phyloP scores from a whole-genome alignment of 1,284 basidiomycete species.

The Entoloma clypeatum region DNA sequence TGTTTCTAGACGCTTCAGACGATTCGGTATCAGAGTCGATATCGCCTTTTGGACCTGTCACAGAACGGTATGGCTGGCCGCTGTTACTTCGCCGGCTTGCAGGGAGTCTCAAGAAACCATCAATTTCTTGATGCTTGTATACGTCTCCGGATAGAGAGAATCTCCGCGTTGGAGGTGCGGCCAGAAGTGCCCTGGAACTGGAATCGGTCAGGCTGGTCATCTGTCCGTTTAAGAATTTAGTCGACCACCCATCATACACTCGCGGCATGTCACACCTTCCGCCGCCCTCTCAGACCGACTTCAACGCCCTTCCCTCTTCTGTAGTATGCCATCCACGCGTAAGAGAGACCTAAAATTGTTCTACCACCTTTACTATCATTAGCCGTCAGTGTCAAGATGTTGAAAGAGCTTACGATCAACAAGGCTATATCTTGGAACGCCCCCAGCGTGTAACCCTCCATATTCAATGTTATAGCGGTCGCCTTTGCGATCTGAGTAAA shows the following conservation, averaged over 20 bases:
- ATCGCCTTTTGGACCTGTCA: constrained; percentile 34
- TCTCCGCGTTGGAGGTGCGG: constrained; percentile 44
- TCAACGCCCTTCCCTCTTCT: constrained; percentile 58
- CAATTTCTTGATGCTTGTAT: constrained; percentile 53
- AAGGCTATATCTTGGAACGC: constrained; percentile 64
- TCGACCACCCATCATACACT: background rate
- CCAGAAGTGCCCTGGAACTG: constrained; percentile 47
- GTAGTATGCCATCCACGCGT: constrained; percentile 43
- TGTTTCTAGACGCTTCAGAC: constrained; percentile 30
- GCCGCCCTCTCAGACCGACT: constrained; percentile 44
- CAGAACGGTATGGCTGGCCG: constrained; percentile 50
- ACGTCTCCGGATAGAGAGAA: constrained; percentile 34
- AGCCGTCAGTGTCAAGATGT: constrained; percentile 34
- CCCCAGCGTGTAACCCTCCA: constrained; percentile 60
- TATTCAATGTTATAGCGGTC: constrained; percentile 68
- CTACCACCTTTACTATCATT: constrained; percentile 61
- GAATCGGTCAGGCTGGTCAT: constrained; percentile 54
- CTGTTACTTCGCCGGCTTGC: constrained; percentile 30
- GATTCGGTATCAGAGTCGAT: constrained; percentile 42
- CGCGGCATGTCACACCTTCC: constrained; percentile 39
- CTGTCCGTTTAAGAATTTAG: constrained; percentile 29
- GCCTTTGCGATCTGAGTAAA: constrained; percentile 67
- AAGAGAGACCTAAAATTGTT: constrained; percentile 56
- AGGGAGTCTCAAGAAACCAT: constrained; percentile 62
- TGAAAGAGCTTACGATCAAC: constrained; percentile 47